Evolutionary conservation across 2,329 filamentous ascomycete species (phyloP), one percentile per base, ranked within the genome.

Genomic region (Pseudocercospora fuligena): DNA sequence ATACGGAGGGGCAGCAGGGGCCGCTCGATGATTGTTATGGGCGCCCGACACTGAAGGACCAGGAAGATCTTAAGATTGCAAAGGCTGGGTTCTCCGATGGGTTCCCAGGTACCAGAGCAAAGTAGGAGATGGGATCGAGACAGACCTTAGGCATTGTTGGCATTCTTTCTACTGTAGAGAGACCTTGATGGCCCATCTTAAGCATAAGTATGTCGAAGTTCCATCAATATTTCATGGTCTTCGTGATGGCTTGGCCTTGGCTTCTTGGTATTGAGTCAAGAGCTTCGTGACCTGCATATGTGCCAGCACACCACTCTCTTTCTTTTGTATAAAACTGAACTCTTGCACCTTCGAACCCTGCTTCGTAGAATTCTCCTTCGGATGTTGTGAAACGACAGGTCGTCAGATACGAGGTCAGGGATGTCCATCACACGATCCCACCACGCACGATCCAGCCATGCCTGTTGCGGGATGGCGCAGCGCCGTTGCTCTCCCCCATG

Each of bases 401-500:
- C 51, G 51, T n/a, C 51, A 1, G 25, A 54, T 14, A 29, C 21
- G 51, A 54, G 25, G 51, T n/a, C 51, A 56, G 27, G 51, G 51
- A n/a, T 19, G n/a, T 9, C 12, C 8, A 51, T 51, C 47, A 51
- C 47, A 21, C 47, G 23, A n/a, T 29, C 3, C 51, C 23, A 27
- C 25, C 23, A n/a, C 14, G 12, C 51, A 54, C 25, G 51, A 54
- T 54, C 21, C 16, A 5, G 8, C 46, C 19, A 25, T 49, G 23
- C 46, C 46, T 49, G 46, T 49, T 49, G 46, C 46, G 46, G 46
- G 19, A 23, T 21, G 46, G 46, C 46, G 46, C 40, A 19, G 40
- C 46, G 19, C 46, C 51, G 51, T 54, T 54, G 51, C 25, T 53
- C 36, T 61, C 29, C 51, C 43, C 60, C 60, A 51, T 54, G 61